Evolutionary conservation across 768 basidiomycete species (phyloP).

Genomic region (Auriscalpium vulgare): DNA sequence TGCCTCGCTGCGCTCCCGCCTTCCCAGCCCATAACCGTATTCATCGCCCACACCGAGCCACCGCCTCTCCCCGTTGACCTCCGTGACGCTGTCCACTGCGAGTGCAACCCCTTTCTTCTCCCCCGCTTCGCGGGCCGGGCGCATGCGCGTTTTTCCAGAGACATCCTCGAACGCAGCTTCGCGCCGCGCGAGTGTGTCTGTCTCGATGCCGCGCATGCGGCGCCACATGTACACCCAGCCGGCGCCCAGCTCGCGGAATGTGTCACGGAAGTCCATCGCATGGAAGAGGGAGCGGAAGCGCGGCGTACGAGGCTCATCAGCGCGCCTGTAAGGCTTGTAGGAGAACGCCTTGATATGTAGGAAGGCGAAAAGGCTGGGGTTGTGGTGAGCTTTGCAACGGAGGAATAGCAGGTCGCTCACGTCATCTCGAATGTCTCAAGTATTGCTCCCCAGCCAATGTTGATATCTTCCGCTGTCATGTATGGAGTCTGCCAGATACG

Average conservation of each 20-base stretch:
- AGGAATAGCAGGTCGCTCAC: conserved; percentile 28
- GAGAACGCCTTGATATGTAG: conserved; percentile 68
- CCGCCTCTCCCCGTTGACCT: conserved; percentile 35
- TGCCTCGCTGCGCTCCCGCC: conserved; percentile 43
- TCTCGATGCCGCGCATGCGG: conserved; percentile 47
- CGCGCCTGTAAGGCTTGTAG: conserved; percentile 48
- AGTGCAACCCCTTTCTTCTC: conserved; percentile 3
- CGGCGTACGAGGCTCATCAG: conserved; percentile 35
- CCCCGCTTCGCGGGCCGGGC: conserved; percentile 7
- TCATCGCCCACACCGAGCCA: conserved; percentile 45
- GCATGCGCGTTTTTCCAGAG: conserved; percentile 24
- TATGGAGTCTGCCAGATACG: conserved; percentile 40
- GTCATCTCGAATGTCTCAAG: conserved; percentile 72
- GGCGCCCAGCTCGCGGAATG: conserved; percentile 50
- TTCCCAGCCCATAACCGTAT: conserved; percentile 35
- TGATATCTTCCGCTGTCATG: conserved; percentile 70
- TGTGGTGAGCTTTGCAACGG: background rate
- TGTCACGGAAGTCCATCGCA: conserved; percentile 65
- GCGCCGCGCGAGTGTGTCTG: conserved; percentile 36
- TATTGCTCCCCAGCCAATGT: conserved; percentile 61
- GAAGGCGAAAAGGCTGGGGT: conserved; percentile 54
- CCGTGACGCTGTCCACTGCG: background rate
- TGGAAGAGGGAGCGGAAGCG: conserved; percentile 51
- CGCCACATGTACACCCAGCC: conserved; percentile 53
- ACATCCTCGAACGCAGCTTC: conserved; percentile 28